Percentiles rank a stretch among this genome's conserved stretches.
phyloP scores from a whole-genome alignment of 2,329 filamentous ascomycete genomes.

The Xylaria multiplex region DNA sequence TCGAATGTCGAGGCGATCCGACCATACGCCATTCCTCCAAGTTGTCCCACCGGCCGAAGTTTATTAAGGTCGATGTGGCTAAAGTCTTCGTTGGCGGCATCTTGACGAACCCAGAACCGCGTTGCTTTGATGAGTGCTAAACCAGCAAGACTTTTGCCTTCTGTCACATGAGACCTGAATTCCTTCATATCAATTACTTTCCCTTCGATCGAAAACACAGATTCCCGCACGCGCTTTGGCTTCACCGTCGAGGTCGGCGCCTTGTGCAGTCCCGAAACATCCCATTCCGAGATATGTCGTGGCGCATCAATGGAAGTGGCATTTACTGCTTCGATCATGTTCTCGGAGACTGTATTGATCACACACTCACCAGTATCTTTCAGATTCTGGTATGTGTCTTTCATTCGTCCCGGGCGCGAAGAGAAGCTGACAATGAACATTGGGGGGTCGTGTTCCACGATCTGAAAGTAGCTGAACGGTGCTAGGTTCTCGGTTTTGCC shows the following conservation, averaged over 20 bases:
- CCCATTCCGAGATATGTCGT: slow-evolving; percentile 5
- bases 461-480: slow-evolving; percentile 26
- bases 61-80: slow-evolving; percentile 13
- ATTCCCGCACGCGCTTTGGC: slow-evolving; percentile 15
- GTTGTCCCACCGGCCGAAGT: slow-evolving; percentile 10
- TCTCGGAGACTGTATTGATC: slow-evolving; percentile 12
- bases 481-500: slow-evolving; percentile 23
- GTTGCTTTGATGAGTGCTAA: slow-evolving; percentile 13
- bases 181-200: slow-evolving; percentile 15
- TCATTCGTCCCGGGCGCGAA: slow-evolving; percentile 9
- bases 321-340: slow-evolving; percentile 14
- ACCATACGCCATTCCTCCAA: slow-evolving; percentile 16
- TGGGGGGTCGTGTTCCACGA: slow-evolving; percentile 16
- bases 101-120: slow-evolving; percentile 7
- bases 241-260: slow-evolving; percentile 11
- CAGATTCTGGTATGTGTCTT: slow-evolving; percentile 15
- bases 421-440: slow-evolving; percentile 19
- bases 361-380: slow-evolving; percentile 16
- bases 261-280: slow-evolving; percentile 9
- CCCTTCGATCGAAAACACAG: slow-evolving; percentile 11
- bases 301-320: slow-evolving; percentile 12
- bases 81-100: slow-evolving; percentile 10
- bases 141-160: slow-evolving; percentile 14
- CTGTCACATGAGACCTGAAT: slow-evolving; percentile 7
- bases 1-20: slow-evolving; percentile 8